Conservation (phyloP, 2,329 filamentous ascomycete species). For the Ceratocystis alfenasii region DNA sequence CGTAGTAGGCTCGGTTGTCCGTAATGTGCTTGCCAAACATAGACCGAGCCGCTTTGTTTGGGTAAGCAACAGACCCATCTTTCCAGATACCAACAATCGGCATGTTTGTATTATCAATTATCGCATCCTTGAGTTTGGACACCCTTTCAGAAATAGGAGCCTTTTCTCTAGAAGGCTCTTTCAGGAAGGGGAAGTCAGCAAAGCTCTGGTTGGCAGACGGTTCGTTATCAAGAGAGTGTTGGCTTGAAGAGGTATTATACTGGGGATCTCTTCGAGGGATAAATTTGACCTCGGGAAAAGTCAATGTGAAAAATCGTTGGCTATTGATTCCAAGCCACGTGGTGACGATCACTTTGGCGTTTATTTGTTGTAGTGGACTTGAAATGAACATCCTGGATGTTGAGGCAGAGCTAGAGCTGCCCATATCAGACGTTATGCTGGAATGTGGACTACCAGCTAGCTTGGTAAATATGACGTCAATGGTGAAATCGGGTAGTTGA, state of each 20-base stretch:
- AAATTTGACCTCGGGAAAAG: constrained; percentile 44
- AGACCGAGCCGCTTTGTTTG: constrained; percentile 52
- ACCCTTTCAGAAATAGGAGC: constrained; percentile 62
- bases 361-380: constrained; percentile 31
- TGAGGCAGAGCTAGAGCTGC: constrained; percentile 25
- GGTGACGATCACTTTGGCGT: constrained; percentile 65
- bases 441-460: neutral
- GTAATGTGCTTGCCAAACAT: constrained; percentile 38
- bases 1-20: constrained; percentile 27
- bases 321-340: constrained; percentile 57
- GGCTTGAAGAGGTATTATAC: neutral
- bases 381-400: neutral
- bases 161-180: constrained; percentile 26
- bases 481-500: constrained; percentile 16
- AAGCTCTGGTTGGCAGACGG: no score
- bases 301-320: constrained; percentile 59
- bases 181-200: neutral
- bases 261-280: neutral
- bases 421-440: neutral
- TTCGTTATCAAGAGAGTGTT: no score
- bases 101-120: constrained; percentile 62
- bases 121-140: constrained; percentile 61
- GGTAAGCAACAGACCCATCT: constrained; percentile 60
- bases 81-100: constrained; percentile 73
- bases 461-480: constrained; percentile 18